Base-by-base conservation (phyloP, 331 rosid genomes). In the Acacia pycnantha region DNA sequence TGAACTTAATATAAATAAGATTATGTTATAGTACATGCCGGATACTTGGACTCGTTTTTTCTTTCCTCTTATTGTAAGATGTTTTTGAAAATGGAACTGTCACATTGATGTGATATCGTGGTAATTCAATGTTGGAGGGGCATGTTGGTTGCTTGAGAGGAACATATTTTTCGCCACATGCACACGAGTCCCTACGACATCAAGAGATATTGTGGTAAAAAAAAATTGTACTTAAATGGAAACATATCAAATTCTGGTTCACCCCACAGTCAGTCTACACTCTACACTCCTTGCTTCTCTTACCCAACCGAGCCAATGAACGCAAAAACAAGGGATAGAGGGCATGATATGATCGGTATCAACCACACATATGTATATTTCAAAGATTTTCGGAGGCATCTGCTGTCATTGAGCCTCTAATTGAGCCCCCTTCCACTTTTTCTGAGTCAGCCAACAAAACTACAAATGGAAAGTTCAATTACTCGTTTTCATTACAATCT, bases 401-500 rank as follows among this genome's bases (percentile, higher is more conserved):
- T 3, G 64, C 64, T 56, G 14, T 56, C 14, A n/a, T 21, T 56
- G 62, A 53, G 61, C 11, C 61, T n/a, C 51, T 47, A 47, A 47
- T 6, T 37, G 41, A 18, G 16, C 58, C 48, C 62, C 77, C 48
- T 59, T 11, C 12, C 35, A 31, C 48, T 24, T 27, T 21, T 66
- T 54, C 12, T 72, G 74, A 70, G 73, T 76, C 70, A 77, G 62
- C 70, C 73, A 79, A 70, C 72, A 81, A 22, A 66, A 82, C 61
- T 85, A 76, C 85, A 83, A 83, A 78, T 81, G 44, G 65, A 43
- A 78, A 74, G 73, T 82, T 83, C 86, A 84, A 83, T 77, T 70
- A 67, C 80, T 58, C 62, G 51, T 15, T 76, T 53, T 84, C 43
- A 73, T 92, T 82, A 96, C 90, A 94, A 90, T 92, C 98, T 94